Evolutionary conservation across 306 rosid genomes (phyloP).

Genomic region (Corylus heterophylla): DNA sequence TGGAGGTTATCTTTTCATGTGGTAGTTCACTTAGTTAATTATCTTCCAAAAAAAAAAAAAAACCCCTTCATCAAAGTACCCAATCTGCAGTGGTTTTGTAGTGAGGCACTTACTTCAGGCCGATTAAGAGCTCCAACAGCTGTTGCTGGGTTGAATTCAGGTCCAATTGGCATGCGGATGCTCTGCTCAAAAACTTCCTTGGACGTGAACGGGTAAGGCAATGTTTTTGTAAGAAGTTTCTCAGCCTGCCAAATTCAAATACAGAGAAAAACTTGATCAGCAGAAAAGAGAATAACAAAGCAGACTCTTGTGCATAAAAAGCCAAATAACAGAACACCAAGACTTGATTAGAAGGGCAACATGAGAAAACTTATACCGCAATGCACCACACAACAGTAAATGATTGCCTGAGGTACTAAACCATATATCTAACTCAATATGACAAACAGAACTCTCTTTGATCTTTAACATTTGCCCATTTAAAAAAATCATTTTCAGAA

Average conservation of each 20-base stretch:
- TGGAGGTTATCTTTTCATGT: background rate
- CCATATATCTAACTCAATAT: background rate
- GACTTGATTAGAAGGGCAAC: background rate
- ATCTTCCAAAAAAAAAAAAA: background rate
- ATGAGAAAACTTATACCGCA: background rate
- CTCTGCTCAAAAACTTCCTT: conserved; percentile 78
- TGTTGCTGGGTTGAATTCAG: conserved; percentile 88
- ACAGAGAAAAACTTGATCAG: conserved; percentile 15
- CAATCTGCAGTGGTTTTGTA: conserved; percentile 21
- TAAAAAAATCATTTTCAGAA: background rate
- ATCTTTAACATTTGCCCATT: background rate
- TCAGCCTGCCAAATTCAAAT: conserved; percentile 68
- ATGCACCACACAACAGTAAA: background rate
- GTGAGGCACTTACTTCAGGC: conserved; percentile 69
- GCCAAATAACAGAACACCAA: background rate
- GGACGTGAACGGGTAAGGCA: conserved; percentile 84
- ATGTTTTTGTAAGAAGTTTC: conserved; percentile 66
- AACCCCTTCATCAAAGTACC: background rate
- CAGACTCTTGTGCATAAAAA: background rate
- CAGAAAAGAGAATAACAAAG: background rate
- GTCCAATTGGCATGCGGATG: conserved; percentile 86
- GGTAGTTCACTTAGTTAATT: background rate
- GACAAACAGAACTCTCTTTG: background rate
- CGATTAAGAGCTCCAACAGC: conserved; percentile 69
- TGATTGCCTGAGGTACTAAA: background rate